Percentiles rank a stretch among this genome's conserved stretches.
Evolutionary conservation across 179 eudicot genomes (phyloP).

Genomic region (Spinacia oleracea): DNA sequence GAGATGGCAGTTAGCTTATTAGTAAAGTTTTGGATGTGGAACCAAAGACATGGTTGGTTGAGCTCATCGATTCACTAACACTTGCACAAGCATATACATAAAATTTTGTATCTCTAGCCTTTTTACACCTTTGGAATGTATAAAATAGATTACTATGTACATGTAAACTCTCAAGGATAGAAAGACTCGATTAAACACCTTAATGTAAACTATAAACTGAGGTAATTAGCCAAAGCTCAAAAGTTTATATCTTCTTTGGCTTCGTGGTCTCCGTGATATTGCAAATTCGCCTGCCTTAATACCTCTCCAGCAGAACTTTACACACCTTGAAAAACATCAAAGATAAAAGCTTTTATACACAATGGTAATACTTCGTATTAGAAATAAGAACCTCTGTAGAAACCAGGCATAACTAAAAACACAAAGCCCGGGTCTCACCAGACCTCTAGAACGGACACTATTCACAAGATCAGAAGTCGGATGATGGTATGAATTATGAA

Average conservation of each 20-base stretch:
- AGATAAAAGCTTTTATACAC: conserved; percentile 8
- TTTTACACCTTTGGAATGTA: conserved; percentile 13
- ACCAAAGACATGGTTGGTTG: background rate
- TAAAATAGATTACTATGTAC: conserved; percentile 1
- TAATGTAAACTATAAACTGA: background rate
- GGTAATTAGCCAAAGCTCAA: background rate
- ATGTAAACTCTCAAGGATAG: background rate
- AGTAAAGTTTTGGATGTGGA: no score
- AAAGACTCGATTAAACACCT: background rate
- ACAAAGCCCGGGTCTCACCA: conserved; percentile 17
- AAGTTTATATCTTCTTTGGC: background rate
- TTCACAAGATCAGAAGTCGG: conserved; percentile 28
- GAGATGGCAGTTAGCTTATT: no score
- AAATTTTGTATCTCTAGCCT: background rate
- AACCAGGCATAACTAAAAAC: conserved; percentile 26
- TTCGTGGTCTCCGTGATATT: conserved; percentile 4
- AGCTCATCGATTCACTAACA: background rate
- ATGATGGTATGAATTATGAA: background rate
- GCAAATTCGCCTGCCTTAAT: background rate
- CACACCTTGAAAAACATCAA: conserved; percentile 20
- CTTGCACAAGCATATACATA: background rate
- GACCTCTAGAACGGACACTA: conserved; percentile 21
- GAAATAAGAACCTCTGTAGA: conserved; percentile 4
- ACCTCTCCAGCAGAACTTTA: conserved; percentile 19
- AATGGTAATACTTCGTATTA: conserved; percentile 17